Base-by-base conservation (phyloP, 345 rosid genomes). In the Salix arbutifolia region DNA sequence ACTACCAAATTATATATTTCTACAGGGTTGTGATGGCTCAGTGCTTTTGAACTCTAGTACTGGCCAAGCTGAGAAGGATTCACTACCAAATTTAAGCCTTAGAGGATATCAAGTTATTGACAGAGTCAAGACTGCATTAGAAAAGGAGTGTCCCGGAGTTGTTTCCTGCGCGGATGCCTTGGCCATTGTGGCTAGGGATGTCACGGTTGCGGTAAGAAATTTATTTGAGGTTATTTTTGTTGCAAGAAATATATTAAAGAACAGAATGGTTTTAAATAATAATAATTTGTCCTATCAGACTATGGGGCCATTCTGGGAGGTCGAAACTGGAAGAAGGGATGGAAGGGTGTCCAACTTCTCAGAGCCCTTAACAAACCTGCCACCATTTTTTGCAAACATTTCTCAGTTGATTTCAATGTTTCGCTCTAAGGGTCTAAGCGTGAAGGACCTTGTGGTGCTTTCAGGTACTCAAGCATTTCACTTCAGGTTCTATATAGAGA, bases 11-110 rank as follows among this genome's bases (percentile, higher is more conserved):
- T 4, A 7, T 71, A 4, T 23, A 42, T 62, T 65, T 25, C 26
- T 12, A 2, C 82, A 91, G 98, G 98, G 98, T 42, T 92, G 97
- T 17, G 98, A 94, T 18, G 98, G 87, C 0, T 94, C 98, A 6
- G 75, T 94, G 17, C 79, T 94, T 74, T 76, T 94, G 61, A 84
- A 93, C 77, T 84, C 90, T 4, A 72, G 83, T 4, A 87, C 68
- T 64, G 81, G 84, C 3, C 72, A 80, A 31, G 83, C 87, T 42
- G 98, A 94, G 76, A 94, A 88, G 65, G 77, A 83, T 23, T 84
- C 87, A 11, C 0, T 5, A 50, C 89, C 97, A 30, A 92, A 94
- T 78, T 79, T 23, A 13, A 84, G 73, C 42, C 90, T 93, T 14
- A 80, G 95, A 78, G 97, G 95, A 16, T 92, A 72, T 75, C 80